These are phyloP conservation scores for Paracoccidioides lutzii DNA, from an alignment of 2,329 filamentous ascomycete species.

Conservation along the genomic window DNA sequence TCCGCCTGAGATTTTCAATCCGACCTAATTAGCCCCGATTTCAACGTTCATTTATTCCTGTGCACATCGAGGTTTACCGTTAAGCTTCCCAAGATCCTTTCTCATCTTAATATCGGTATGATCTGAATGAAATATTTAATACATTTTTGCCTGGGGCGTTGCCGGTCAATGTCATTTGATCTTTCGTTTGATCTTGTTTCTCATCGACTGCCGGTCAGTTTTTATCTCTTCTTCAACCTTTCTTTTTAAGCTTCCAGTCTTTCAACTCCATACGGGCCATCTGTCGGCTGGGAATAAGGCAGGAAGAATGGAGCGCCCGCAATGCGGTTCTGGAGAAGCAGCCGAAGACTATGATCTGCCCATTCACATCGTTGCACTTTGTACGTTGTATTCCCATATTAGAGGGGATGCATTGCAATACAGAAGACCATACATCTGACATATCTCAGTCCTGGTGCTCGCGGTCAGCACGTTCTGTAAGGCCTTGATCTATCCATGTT, in stretches of 20 bases:
- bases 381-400: conserved; percentile 4
- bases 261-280: conserved; percentile 3
- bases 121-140: not conserved
- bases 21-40: not conserved
- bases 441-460: conserved; percentile 7
- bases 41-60: not conserved
- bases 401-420: not conserved
- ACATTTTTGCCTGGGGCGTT: conserved; percentile 4
- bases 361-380: conserved; percentile 11
- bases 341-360: conserved; percentile 11
- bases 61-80: not conserved
- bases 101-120: not conserved
- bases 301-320: conserved; percentile 4
- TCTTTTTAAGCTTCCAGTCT: not conserved
- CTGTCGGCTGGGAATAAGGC: conserved; percentile 5
- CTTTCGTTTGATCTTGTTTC: not conserved
- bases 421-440: not conserved
- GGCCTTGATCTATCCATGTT: not conserved
- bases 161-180: conserved; percentile 8
- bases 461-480: conserved; percentile 7
- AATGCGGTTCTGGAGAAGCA: conserved; percentile 7
- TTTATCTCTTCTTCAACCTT: conserved; percentile 2
- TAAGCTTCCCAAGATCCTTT: not conserved
- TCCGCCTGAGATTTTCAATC: not conserved
- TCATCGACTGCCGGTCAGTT: not conserved